phyloP scores from a whole-genome alignment of 345 rosid species.

The Citrus glauca region DNA sequence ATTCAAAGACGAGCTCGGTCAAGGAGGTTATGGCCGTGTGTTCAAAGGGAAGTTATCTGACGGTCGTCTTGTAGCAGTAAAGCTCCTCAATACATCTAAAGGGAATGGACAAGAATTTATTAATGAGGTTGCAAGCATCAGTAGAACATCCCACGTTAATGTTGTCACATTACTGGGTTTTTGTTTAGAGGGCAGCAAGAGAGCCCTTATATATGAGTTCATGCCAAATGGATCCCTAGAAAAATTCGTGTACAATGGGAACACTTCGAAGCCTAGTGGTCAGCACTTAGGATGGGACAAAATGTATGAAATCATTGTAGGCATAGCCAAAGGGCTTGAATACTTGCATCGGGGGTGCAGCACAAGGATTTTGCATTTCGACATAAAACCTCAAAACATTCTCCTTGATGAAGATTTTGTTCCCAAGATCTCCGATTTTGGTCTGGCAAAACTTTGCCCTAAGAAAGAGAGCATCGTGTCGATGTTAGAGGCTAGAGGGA shows the following conservation, averaged over 20 bases:
- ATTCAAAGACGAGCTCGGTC: slow-evolving; percentile 19
- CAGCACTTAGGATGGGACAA: slow-evolving; percentile 15
- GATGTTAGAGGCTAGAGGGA: slow-evolving; percentile 11
- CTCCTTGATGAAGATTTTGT: slow-evolving; percentile 9
- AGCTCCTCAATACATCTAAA: slow-evolving; percentile 15
- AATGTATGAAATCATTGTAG: slow-evolving; percentile 8
- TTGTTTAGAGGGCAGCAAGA: background rate
- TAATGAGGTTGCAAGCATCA: slow-evolving; percentile 26
- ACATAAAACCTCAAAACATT: slow-evolving; percentile 26
- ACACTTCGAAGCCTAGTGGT: background rate
- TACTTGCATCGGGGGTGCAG: slow-evolving; percentile 33
- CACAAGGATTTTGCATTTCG: slow-evolving; percentile 31
- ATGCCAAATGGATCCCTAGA: slow-evolving; percentile 31
- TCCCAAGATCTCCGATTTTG: slow-evolving; percentile 20
- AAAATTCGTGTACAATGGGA: slow-evolving; percentile 10
- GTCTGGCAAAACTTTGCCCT: slow-evolving; percentile 13
- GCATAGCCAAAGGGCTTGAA: slow-evolving; percentile 30
- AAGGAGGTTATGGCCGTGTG: slow-evolving; percentile 24
- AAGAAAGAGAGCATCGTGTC: slow-evolving; percentile 18
- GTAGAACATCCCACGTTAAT: too few species aligned
- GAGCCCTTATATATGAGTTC: slow-evolving; percentile 29
- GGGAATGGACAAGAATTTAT: slow-evolving; percentile 25
- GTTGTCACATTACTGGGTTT: too few species aligned
- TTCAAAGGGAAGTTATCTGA: slow-evolving; percentile 16
- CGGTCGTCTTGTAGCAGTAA: slow-evolving; percentile 22